These are phyloP conservation scores for Russula virescens DNA, from an alignment of 768 basidiomycete species.

Conservation along the genomic window DNA sequence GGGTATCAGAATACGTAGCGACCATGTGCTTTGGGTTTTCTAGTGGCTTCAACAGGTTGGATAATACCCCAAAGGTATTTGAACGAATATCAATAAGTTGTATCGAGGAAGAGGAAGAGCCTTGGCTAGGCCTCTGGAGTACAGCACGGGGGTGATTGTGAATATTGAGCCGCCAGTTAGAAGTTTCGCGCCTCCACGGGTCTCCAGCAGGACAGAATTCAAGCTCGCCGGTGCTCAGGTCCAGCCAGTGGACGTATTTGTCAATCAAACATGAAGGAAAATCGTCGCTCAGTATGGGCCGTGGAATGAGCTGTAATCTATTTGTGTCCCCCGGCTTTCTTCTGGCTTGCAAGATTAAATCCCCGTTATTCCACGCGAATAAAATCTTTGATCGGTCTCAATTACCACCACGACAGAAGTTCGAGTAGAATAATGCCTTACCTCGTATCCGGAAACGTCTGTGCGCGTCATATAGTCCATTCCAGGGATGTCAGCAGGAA, in stretches of 20 bases:
- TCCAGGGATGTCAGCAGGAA: neutral
- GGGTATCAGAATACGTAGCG: too few species aligned
- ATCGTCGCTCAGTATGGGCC: constrained; percentile 27
- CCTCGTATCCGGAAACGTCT: constrained; percentile 8
- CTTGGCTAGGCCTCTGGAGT: too few species aligned
- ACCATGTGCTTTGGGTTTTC: too few species aligned
- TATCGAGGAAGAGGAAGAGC: too few species aligned
- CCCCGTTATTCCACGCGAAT: neutral
- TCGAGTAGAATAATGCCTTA: neutral
- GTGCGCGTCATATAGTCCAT: constrained; percentile 14
- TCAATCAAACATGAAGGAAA: constrained; percentile 31
- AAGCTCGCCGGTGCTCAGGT: constrained; percentile 24
- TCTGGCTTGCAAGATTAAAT: neutral
- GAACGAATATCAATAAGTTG: too few species aligned
- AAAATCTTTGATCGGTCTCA: neutral
- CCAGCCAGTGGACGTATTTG: constrained; percentile 35
- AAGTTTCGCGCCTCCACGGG: constrained; percentile 28
- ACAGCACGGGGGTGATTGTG: too few species aligned
- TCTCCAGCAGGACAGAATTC: constrained; percentile 33
- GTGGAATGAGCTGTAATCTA: constrained; percentile 32
- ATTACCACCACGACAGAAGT: neutral
- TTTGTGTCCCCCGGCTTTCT: neutral
- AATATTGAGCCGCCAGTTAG: constrained; percentile 28
- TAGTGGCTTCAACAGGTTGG: too few species aligned
- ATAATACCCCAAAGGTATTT: too few species aligned